Base-by-base conservation (phyloP, 495 filamentous ascomycete species). In the Podospora pseudocomata region DNA sequence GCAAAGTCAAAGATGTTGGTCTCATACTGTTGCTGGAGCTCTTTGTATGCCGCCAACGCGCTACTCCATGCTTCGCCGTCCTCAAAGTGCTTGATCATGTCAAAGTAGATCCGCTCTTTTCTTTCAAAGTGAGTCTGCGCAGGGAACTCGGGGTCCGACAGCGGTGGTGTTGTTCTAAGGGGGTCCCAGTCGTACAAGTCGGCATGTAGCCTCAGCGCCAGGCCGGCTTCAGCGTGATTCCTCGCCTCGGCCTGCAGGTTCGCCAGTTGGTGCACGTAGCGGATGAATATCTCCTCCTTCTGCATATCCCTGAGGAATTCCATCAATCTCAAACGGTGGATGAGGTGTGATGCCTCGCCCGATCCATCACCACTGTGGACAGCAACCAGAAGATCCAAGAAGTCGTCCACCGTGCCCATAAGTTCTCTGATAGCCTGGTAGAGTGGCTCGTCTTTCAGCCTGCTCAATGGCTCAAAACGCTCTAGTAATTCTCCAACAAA, bases 291-390 rank as follows among this genome's bases (percentile, higher is more conserved):
- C 74, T 97, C 93, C 76, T 96, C 93, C 74, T 96, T 96, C 70
- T 94, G 91, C 92, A 97, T 95, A 75, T 97, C 94, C 75, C 92
- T 89, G 77, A 97, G 86, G 80, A 97, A 98, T 70, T 97, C 92
- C 95, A 98, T 97, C 53, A 99, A 79, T 72, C 92, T 87, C 60
- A 98, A 83, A 1, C 92, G 92, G 75, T 98, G 91, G 74, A 96
- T 89, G 62, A 93, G 86, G 67, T 89, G 86, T 58, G 88, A 89
- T 18, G 93, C 91, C 71, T 96, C 92, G 39, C 87, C 87, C 1
- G 86, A 88, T 20, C 87, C 87, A 39, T 92, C 90, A 2, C 88
- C 88, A 69, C 90, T 90, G 76, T 97, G 92, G 5, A 97, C 95
- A n/a, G 93, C 94, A 7, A 95, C 89, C 55, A 98, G 83, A 55